phyloP scores from a whole-genome alignment of 371 early-diverging fungal genomes.

The Thermomucor indicae-seudaticae region DNA sequence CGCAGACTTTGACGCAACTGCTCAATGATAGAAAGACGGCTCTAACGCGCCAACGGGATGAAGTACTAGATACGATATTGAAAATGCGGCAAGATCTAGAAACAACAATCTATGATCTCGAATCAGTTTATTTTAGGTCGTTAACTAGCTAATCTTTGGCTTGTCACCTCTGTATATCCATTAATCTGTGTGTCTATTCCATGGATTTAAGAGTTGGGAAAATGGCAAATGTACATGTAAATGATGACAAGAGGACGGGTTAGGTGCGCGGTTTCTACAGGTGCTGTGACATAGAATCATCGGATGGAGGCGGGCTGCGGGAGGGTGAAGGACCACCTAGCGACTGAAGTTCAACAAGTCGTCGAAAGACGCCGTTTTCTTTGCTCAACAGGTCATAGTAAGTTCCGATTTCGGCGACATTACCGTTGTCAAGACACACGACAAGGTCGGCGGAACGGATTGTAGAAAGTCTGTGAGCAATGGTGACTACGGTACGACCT shows the following conservation, averaged over 20 bases:
- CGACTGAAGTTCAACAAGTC: constrained; percentile 41
- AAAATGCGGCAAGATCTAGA: constrained; percentile 29
- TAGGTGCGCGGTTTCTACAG: too few species aligned
- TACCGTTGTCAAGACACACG: constrained; percentile 58
- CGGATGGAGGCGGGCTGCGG: too few species aligned
- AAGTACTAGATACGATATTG: constrained; percentile 26
- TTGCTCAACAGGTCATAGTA: constrained; percentile 50
- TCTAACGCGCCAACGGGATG: constrained; percentile 22
- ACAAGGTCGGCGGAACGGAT: constrained; percentile 65
- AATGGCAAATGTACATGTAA: too few species aligned
- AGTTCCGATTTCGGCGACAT: constrained; percentile 55
- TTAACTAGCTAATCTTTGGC: too few species aligned
- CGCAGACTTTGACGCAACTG: constrained; percentile 54
- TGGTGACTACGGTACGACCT: constrained; percentile 63
- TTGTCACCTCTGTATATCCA: too few species aligned
- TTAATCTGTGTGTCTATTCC: too few species aligned
- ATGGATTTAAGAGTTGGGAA: too few species aligned
- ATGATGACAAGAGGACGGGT: too few species aligned
- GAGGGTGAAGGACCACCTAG: constrained; percentile 23
- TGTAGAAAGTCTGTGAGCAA: constrained; percentile 72
- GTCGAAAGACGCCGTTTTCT: constrained; percentile 52
- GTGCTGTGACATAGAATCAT: too few species aligned
- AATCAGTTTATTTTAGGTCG: constrained; percentile 39
- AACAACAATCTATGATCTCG: constrained; percentile 37
- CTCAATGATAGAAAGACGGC: constrained; percentile 23